phyloP scores from a whole-genome alignment of 495 filamentous ascomycete species.

The Collariella sp. region DNA sequence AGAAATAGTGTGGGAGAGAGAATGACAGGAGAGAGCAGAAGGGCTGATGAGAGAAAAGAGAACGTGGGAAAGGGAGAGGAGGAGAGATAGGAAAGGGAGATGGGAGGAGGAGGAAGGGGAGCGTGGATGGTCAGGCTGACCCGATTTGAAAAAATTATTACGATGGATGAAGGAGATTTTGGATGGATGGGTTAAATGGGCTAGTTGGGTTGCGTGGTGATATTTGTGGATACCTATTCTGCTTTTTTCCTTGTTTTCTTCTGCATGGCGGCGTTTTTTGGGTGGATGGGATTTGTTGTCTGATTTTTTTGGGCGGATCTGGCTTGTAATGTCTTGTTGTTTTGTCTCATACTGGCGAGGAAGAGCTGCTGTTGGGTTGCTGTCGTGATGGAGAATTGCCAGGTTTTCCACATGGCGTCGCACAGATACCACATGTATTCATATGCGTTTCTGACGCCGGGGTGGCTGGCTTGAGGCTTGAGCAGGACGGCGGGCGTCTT shows the following conservation, averaged over 20 bases:
- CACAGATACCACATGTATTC: slow-evolving; percentile 4
- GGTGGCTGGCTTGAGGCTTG: too few relatives aligned
- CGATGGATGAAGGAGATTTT: background rate
- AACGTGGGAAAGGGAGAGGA: background rate
- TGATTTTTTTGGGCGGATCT: background rate
- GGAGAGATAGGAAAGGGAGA: background rate
- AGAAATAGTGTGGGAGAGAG: background rate
- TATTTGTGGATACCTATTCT: background rate
- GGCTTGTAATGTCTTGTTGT: background rate
- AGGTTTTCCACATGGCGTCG: background rate
- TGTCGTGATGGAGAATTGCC: background rate
- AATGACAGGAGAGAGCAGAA: background rate
- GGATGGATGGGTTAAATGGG: background rate
- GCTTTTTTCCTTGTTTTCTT: background rate
- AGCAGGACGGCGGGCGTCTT: too few relatives aligned
- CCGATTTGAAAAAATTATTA: background rate
- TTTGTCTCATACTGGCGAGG: background rate
- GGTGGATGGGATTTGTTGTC: background rate
- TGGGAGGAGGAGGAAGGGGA: background rate
- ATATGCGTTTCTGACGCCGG: background rate
- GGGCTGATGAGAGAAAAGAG: background rate
- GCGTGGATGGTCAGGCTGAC: background rate
- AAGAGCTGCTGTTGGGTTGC: background rate
- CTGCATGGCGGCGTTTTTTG: slow-evolving; percentile 10
- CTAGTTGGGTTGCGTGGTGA: background rate